A percentile compares a stretch with the other conserved stretches of the same genome.
Evolutionary conservation across 202 grass and related monocot species (phyloP).

Genomic region (Cymbopogon flexuosus): DNA sequence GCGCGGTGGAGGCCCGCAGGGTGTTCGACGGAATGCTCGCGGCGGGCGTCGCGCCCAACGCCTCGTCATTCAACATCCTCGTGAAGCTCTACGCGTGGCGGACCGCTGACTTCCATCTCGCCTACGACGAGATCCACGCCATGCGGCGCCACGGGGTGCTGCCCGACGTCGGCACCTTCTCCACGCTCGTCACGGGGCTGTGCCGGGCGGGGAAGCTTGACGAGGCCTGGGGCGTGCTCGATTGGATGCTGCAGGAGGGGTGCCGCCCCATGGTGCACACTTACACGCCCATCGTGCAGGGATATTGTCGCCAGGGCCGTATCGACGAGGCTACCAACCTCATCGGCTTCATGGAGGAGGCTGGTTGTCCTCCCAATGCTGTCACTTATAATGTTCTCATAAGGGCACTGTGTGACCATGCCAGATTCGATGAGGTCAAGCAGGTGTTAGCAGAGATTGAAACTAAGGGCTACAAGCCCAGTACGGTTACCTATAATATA

Average conservation of each 20-base stretch:
- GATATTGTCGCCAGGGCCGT: slow-evolving; percentile 51
- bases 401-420: slow-evolving; percentile 39
- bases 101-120: slow-evolving; percentile 40
- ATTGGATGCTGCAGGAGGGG: slow-evolving; percentile 52
- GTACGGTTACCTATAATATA: slow-evolving; percentile 58
- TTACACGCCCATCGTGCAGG: slow-evolving; percentile 65
- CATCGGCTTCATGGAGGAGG: slow-evolving; percentile 46
- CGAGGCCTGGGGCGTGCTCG: slow-evolving; percentile 61
- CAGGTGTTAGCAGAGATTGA: slow-evolving; percentile 42
- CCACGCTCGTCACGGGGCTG: slow-evolving; percentile 60
- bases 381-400: slow-evolving; percentile 73
- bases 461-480: slow-evolving; percentile 49
- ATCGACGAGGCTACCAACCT: slow-evolving; percentile 55
- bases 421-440: slow-evolving; percentile 53
- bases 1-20: slow-evolving; percentile 23
- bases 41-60: slow-evolving; percentile 37
- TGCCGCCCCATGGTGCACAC: slow-evolving; percentile 54
- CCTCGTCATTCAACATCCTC: slow-evolving; percentile 59
- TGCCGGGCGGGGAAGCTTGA: slow-evolving; percentile 40
- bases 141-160: slow-evolving; percentile 38
- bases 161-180: slow-evolving; percentile 52
- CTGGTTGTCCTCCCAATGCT: slow-evolving; percentile 44
- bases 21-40: slow-evolving; percentile 48
- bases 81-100: slow-evolving; percentile 55
- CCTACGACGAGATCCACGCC: slow-evolving; percentile 15